phyloP scores from a whole-genome alignment of 306 rosid species.

The Pterocarpus macrocarpus region DNA sequence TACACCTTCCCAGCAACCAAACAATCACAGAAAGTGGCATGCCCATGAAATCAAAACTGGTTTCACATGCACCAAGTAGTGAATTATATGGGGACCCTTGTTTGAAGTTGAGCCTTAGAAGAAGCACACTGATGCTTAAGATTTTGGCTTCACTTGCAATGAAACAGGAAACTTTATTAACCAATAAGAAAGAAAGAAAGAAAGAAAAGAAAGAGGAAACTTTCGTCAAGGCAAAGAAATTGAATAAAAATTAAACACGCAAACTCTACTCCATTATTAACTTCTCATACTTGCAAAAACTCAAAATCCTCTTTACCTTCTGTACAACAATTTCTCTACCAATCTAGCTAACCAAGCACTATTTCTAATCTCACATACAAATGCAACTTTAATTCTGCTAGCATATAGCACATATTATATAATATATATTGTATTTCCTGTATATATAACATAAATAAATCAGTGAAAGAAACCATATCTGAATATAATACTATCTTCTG shows the following conservation, averaged over 20 bases:
- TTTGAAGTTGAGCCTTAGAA: slow-evolving; percentile 8
- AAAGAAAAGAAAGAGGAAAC: background rate
- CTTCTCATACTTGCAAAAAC: slow-evolving; percentile 38
- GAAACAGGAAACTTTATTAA: slow-evolving; percentile 38
- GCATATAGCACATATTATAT: slow-evolving; percentile 31
- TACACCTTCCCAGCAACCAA: slow-evolving; percentile 23
- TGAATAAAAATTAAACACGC: slow-evolving; percentile 24
- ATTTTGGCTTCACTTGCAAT: slow-evolving; percentile 35
- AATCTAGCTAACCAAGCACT: slow-evolving; percentile 50
- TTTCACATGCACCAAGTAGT: slow-evolving; percentile 20
- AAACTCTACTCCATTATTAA: slow-evolving; percentile 37
- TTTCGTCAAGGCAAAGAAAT: slow-evolving; percentile 29
- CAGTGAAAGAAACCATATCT: slow-evolving; percentile 33
- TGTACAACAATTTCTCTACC: slow-evolving; percentile 66
- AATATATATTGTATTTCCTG: slow-evolving; percentile 26
- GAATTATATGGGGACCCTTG: slow-evolving; percentile 2
- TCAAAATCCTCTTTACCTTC: slow-evolving; percentile 55
- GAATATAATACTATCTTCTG: slow-evolving; percentile 18
- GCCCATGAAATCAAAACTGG: slow-evolving; percentile 28
- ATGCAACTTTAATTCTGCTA: slow-evolving; percentile 45
- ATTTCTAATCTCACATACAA: slow-evolving; percentile 39
- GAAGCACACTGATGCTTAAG: background rate
- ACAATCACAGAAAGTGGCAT: slow-evolving; percentile 7
- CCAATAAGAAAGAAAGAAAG: background rate
- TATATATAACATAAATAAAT: slow-evolving; percentile 45